These are phyloP conservation scores for Agrostemma githago DNA, from an alignment of 148 eudicot genomes.

Conservation along the genomic window DNA sequence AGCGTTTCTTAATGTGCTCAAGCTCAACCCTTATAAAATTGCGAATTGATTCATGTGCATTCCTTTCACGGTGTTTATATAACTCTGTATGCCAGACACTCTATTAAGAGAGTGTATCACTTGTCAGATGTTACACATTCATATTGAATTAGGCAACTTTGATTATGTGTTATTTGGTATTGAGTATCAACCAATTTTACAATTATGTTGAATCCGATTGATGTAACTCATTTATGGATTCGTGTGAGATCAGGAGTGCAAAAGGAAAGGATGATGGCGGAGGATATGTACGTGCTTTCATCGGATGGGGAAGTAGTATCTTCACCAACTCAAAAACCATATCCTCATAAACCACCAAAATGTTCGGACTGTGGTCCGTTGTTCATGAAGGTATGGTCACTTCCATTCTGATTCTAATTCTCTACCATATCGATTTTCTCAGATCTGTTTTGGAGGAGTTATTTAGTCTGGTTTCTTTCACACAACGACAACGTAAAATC, in stretches of 20 bases:
- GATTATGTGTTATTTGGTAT: background rate
- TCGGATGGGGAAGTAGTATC: constrained; percentile 50
- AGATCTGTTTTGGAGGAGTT: background rate
- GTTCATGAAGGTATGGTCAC: constrained; percentile 62
- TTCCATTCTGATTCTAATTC: background rate
- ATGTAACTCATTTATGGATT: background rate
- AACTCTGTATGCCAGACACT: background rate
- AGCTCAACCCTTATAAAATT: background rate
- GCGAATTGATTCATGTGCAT: no score
- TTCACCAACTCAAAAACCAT: constrained; percentile 60
- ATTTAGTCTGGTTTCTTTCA: background rate
- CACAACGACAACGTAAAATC: background rate
- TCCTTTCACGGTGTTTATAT: background rate
- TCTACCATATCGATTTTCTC: background rate
- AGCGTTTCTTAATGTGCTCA: background rate
- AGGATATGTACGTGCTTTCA: constrained; percentile 89
- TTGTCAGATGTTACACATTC: background rate
- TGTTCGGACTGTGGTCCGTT: constrained; percentile 92
- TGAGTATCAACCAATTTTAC: background rate
- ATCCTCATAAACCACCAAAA: constrained; percentile 89
- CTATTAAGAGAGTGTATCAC: background rate
- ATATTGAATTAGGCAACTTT: background rate
- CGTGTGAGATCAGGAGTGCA: constrained; percentile 67
- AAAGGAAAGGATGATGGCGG: constrained; percentile 91
- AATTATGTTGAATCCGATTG: constrained; percentile 4